These are phyloP conservation scores for Candida morakotiae DNA, from an alignment of 805 yeast genomes.

Conservation along the genomic window DNA sequence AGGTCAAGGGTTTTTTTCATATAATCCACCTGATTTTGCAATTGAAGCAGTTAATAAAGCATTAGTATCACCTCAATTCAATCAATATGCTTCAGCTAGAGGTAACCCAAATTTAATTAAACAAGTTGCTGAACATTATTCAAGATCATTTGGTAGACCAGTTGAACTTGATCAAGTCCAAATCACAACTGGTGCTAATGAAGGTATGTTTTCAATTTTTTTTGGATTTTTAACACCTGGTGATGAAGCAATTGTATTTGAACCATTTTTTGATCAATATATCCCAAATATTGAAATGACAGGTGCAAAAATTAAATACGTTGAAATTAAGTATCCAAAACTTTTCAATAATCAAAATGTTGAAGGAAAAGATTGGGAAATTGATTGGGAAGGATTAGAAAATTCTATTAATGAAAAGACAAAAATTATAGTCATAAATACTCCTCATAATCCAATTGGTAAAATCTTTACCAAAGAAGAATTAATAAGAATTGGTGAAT, in stretches of 20 bases:
- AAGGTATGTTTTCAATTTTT: slow-evolving; percentile 82
- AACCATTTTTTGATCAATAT: slow-evolving; percentile 96
- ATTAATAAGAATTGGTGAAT: slow-evolving; percentile 65
- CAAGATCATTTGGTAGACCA: slow-evolving; percentile 57
- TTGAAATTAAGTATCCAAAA: slow-evolving; percentile 78
- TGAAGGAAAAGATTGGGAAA: slow-evolving; percentile 80
- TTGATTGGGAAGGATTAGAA: slow-evolving; percentile 76
- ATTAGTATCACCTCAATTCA: slow-evolving; percentile 64
- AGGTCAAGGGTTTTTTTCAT: slow-evolving; percentile 97
- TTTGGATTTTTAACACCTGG: slow-evolving; percentile 82
- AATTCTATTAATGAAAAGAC: slow-evolving; percentile 70
- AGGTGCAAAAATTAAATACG: slow-evolving; percentile 89
- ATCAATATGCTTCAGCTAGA: slow-evolving; percentile 89
- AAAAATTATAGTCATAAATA: slow-evolving; percentile 80
- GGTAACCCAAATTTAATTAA: slow-evolving; percentile 77
- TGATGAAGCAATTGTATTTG: slow-evolving; percentile 94
- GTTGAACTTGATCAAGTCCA: slow-evolving; percentile 61
- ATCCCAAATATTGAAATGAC: slow-evolving; percentile 90
- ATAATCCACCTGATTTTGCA: slow-evolving; percentile 94
- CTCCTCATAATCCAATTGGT: slow-evolving; percentile 97
- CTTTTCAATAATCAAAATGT: slow-evolving; percentile 61
- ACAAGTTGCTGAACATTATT: slow-evolving; percentile 68
- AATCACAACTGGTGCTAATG: slow-evolving; percentile 96
- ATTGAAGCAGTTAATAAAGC: slow-evolving; percentile 77
- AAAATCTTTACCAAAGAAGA: slow-evolving; percentile 80